Evolutionary conservation across 805 yeast genomes (phyloP), one percentile per base, ranked within the genome.

Genomic region (Candida maltosa): DNA sequence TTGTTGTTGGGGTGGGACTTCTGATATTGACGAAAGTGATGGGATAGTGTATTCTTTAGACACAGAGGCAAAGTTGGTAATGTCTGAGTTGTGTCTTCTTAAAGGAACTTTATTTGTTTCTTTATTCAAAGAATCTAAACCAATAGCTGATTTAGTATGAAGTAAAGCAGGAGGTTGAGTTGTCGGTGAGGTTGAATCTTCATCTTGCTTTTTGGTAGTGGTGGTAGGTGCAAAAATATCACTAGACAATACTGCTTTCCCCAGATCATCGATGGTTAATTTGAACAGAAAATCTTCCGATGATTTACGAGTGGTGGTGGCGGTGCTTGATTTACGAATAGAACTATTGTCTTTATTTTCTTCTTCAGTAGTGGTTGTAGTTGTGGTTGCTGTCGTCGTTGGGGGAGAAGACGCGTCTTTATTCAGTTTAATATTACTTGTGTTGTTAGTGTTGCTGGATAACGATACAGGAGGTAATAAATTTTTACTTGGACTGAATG

Each of bases 221-320:
- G 24, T 15, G 5, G 31, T 29, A 19, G 39, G 16, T 5, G 29
- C 31, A 31, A 51, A 44, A 33, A 48, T 42, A 34, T 54, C 54
- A 16, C 43, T 43, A 8, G 61, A 52, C 39, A 67, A 57, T 7
- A 56, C 57, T 6, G 73, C 73, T 34, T 60, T 60, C 7, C 73
- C 73, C 48, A 51, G 55, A 31, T 61, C 69, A 40, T 67, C 70
- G 28, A 67, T 54, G 45, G 57, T 62, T 29, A 66, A 48, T 30
- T 55, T 54, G 42, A 66, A 51, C 42, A 51, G 56, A 39, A 62
- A 63, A 35, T 54, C 61, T 24, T 34, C 14, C 6, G 40, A 16
- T 30, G 33, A 17, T 5, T 15, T 32, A 22, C 23, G 7, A 19
- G 16, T 36, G 19, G 26, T 26, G 5, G 29, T 6, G n/a, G 11